phyloP scores from a whole-genome alignment of 805 yeast genomes.

The Nakazawaea laoshanensis region DNA sequence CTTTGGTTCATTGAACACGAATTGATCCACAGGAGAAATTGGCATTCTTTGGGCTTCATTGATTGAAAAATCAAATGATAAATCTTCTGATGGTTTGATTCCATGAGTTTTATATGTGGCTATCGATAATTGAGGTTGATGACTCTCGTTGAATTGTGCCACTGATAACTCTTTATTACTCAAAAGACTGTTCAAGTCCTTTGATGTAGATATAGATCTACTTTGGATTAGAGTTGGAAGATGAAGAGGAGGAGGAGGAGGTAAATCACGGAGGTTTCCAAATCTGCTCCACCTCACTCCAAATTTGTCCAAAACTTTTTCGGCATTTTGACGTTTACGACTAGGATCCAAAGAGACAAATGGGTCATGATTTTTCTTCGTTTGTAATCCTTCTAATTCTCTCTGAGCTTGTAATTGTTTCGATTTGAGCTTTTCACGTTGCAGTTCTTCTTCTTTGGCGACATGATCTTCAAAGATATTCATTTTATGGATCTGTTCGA shows the following conservation, averaged over 20 bases:
- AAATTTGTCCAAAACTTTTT: slow-evolving; percentile 17
- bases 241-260: background rate
- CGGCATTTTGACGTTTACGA: slow-evolving; percentile 12
- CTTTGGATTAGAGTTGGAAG: no score
- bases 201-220: no score
- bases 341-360: slow-evolving; percentile 17
- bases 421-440: no score
- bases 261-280: slow-evolving; percentile 13
- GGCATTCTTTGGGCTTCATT: slow-evolving; percentile 7
- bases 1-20: slow-evolving; percentile 7
- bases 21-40: slow-evolving; percentile 10
- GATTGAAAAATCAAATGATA: slow-evolving; percentile 9
- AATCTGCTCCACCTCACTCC: slow-evolving; percentile 21
- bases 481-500: background rate
- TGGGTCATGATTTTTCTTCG: background rate
- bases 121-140: no score
- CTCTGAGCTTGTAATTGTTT: background rate
- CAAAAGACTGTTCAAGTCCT: no score
- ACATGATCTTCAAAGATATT: no score
- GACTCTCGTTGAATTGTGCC: no score
- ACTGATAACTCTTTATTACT: no score
- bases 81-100: slow-evolving; percentile 8
- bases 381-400: background rate
- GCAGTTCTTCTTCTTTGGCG: slow-evolving; percentile 5
- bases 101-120: no score